A percentile compares a stretch with the other conserved stretches of the same genome.
These are phyloP conservation scores for Malus orientalis DNA, from an alignment of 306 rosid species.

Conservation along the genomic window DNA sequence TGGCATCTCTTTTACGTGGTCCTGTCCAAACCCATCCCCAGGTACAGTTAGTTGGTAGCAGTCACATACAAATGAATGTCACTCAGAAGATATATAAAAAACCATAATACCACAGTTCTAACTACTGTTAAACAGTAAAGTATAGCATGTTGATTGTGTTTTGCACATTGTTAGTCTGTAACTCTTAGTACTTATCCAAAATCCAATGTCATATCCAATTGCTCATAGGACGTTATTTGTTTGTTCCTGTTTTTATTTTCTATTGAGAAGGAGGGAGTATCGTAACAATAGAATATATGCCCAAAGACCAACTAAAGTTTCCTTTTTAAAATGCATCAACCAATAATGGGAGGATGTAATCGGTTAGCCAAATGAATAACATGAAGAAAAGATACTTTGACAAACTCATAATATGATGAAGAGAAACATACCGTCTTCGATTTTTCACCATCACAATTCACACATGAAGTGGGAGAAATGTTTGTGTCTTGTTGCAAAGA, in stretches of 20 bases:
- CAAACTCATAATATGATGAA: not conserved
- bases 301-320: not conserved
- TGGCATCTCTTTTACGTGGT: slow-evolving; percentile 18
- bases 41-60: not conserved
- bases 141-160: not conserved
- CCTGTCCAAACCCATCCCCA: slow-evolving; percentile 35
- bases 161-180: not conserved
- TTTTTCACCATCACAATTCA: slow-evolving; percentile 18
- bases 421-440: slow-evolving; percentile 36
- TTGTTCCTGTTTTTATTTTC: not conserved
- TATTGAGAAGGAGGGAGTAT: not conserved
- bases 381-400: not conserved
- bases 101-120: not conserved
- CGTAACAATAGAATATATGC: not conserved
- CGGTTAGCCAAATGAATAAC: not conserved
- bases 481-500: slow-evolving; percentile 17
- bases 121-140: not conserved
- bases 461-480: slow-evolving; percentile 7
- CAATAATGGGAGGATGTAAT: not conserved
- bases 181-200: not conserved
- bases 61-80: not conserved
- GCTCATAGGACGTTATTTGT: not conserved
- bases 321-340: not conserved
- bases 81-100: not conserved
- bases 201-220: not conserved